Conservation (phyloP, 2,329 filamentous ascomycete species). For the Aspergillus tubingensis region DNA sequence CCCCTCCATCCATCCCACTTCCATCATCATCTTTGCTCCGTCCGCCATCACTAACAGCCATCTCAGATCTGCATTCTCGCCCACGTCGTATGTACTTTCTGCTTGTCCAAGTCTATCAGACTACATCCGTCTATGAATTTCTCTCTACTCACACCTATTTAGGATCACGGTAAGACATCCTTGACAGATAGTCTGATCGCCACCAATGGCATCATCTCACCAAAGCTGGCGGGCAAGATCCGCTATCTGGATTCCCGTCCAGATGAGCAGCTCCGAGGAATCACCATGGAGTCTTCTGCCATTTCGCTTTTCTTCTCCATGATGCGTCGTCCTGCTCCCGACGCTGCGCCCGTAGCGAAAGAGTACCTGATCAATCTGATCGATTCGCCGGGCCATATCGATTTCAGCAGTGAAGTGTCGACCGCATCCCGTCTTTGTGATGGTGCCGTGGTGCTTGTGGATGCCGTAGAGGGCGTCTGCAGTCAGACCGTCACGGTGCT, state of each 20-base stretch:
- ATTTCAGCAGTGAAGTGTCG: conserved; percentile 97
- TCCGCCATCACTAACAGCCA: conserved; percentile 34
- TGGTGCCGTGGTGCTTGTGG: conserved; percentile 89
- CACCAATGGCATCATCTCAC: conserved; percentile 98
- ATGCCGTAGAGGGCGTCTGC: conserved; percentile 96
- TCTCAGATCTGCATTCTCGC: conserved; percentile 87
- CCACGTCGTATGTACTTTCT: conserved; percentile 68
- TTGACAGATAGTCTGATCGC: conserved; percentile 93
- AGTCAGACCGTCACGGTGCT: conserved; percentile 97
- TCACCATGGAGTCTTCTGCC: conserved; percentile 99
- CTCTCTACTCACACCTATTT: conserved; percentile 20
- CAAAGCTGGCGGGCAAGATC: conserved; percentile 96
- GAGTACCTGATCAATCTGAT: conserved; percentile 98
- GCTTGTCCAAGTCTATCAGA: background rate
- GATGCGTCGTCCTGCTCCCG: conserved; percentile 70
- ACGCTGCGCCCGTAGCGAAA: conserved; percentile 69
- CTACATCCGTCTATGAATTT: background rate
- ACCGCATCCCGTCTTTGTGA: conserved; percentile 93
- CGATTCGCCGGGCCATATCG: conserved; percentile 96
- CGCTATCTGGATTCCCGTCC: conserved; percentile 94
- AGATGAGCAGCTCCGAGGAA: conserved; percentile 92
- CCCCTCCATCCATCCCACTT: conserved; percentile 28
- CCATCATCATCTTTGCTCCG: conserved; percentile 23
- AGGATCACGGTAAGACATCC: conserved; percentile 97
- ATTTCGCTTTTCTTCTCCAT: conserved; percentile 97